Percentiles rank a stretch among this genome's conserved stretches.
Evolutionary conservation across 2,329 filamentous ascomycete genomes (phyloP).

Genomic region (Botrytis medusae): DNA sequence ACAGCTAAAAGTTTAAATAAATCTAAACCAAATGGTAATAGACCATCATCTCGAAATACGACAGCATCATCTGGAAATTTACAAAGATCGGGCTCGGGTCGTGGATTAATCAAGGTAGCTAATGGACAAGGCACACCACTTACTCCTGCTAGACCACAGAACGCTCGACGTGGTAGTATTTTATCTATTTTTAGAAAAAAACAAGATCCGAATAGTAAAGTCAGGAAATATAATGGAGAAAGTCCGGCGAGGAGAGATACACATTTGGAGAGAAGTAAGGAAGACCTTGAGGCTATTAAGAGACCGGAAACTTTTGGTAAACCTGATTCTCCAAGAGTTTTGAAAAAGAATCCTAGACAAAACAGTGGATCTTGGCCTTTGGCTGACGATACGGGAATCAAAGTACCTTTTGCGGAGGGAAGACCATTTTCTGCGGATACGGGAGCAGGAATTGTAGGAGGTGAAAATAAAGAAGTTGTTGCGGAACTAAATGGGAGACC

Average conservation of each 20-base stretch:
- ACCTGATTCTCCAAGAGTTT: constrained; percentile 44
- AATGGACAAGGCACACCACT: constrained; percentile 13
- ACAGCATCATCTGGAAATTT: constrained; percentile 37
- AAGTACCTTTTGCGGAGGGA: constrained; percentile 38
- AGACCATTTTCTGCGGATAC: constrained; percentile 32
- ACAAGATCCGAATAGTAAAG: constrained; percentile 49
- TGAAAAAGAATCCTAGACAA: constrained; percentile 46
- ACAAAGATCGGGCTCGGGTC: constrained; percentile 42
- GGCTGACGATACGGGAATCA: constrained; percentile 27
- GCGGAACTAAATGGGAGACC: constrained; percentile 26
- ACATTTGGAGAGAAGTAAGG: constrained; percentile 57
- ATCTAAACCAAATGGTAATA: constrained; percentile 24
- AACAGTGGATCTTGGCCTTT: constrained; percentile 52
- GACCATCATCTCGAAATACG: constrained; percentile 22
- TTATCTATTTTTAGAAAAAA: constrained; percentile 66
- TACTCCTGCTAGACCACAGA: constrained; percentile 34
- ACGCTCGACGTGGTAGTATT: constrained; percentile 50
- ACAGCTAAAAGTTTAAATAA: constrained; percentile 25
- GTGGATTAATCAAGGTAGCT: constrained; percentile 35
- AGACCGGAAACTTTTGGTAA: neutral
- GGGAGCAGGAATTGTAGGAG: constrained; percentile 18
- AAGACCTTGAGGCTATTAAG: constrained; percentile 45
- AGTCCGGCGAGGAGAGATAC: constrained; percentile 63
- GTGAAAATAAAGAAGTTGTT: constrained; percentile 24
- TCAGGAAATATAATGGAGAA: constrained; percentile 55